Conservation (phyloP, 2,329 filamentous ascomycete genomes). For the Basipetospora chlamydospora region DNA sequence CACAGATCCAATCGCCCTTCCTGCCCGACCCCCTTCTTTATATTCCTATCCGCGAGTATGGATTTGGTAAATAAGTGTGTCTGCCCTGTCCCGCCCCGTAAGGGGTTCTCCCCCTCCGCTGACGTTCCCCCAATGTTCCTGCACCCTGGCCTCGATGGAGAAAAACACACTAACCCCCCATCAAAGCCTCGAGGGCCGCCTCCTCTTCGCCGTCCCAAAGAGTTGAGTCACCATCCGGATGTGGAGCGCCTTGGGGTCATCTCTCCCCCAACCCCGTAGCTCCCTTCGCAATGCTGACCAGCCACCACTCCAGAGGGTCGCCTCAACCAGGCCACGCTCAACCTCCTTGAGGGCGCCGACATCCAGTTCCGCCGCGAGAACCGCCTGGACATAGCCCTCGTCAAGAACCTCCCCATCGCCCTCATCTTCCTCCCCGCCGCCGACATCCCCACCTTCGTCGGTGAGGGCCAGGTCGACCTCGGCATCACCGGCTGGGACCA, state of each 20-base stretch:
- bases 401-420: slow-evolving; percentile 91
- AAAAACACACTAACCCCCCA: slow-evolving; percentile 3
- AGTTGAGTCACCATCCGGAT: slow-evolving; percentile 51
- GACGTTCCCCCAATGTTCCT: too few species aligned
- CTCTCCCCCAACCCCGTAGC: slow-evolving; percentile 11
- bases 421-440: slow-evolving; percentile 94
- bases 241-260: too few species aligned
- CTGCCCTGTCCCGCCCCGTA: not conserved
- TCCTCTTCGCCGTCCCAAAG: slow-evolving; percentile 96
- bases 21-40: not conserved
- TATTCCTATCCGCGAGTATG: slow-evolving; percentile 19
- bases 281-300: not conserved
- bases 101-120: too few species aligned
- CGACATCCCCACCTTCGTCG: slow-evolving; percentile 95
- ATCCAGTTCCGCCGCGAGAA: slow-evolving; percentile 94
- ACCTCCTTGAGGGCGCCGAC: slow-evolving; percentile 84
- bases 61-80: slow-evolving; percentile 37
- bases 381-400: slow-evolving; percentile 90
- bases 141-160: slow-evolving; percentile 1
- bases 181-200: slow-evolving; percentile 70
- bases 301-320: slow-evolving; percentile 57
- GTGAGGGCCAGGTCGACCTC: slow-evolving; percentile 82
- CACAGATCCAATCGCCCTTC: too few species aligned
- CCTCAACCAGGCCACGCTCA: slow-evolving; percentile 72
- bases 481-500: slow-evolving; percentile 93